Evolutionary conservation across 768 basidiomycete genomes (phyloP).

Genomic region (Mrakia hoshinonis): DNA sequence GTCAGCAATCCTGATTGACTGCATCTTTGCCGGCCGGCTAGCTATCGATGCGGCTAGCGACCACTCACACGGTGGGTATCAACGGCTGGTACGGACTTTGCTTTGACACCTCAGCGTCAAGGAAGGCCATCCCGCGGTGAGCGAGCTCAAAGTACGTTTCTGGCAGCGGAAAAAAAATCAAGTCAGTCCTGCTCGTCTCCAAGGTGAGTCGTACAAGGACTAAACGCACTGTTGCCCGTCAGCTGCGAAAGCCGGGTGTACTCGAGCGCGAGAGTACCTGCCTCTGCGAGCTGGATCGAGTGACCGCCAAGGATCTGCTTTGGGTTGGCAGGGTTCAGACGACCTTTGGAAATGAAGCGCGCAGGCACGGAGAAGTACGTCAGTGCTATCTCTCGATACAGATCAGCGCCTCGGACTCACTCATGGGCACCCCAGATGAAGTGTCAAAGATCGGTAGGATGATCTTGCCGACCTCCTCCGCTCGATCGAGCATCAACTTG

Average conservation of each 20-base stretch:
- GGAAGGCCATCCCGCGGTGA: conserved; percentile 41
- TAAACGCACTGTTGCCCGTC: conserved; percentile 37
- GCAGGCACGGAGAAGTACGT: no score
- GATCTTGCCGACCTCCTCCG: conserved; percentile 32
- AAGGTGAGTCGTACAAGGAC: not conserved
- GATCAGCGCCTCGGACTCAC: not conserved
- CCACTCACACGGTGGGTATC: conserved; percentile 37
- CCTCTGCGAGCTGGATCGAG: conserved; percentile 32
- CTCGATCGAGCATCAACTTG: conserved; percentile 41
- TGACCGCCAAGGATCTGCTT: conserved; percentile 9
- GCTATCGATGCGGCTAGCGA: no score
- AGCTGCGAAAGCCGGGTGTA: conserved; percentile 41
- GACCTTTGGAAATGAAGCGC: not conserved
- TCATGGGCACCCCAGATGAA: conserved; percentile 16
- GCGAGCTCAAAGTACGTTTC: conserved; percentile 41
- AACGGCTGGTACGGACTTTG: conserved; percentile 34
- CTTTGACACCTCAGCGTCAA: conserved; percentile 37
- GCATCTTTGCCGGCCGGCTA: no score
- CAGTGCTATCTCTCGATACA: no score
- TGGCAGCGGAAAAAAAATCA: not conserved
- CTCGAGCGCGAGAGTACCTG: conserved; percentile 43
- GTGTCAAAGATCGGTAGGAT: conserved; percentile 24
- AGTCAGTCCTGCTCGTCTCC: not conserved
- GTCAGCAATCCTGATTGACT: no score
- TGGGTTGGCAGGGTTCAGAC: conserved; percentile 16